Percentiles rank a stretch among this genome's conserved stretches.
phyloP scores from a whole-genome alignment of 495 filamentous ascomycete species.

The Aspergillus homomorphus region DNA sequence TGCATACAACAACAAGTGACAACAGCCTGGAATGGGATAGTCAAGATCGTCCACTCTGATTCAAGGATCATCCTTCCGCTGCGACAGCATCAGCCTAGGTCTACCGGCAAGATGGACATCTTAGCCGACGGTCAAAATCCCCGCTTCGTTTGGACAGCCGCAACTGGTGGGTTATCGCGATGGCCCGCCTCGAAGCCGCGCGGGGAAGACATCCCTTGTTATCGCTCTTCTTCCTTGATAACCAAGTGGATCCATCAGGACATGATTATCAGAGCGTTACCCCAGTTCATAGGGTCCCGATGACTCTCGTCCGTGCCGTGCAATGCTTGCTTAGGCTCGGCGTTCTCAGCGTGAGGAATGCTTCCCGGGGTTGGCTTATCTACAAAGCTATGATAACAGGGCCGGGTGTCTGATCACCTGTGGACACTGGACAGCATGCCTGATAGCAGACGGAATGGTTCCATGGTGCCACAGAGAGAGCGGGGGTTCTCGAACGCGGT shows the following conservation, averaged over 20 bases:
- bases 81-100: background rate
- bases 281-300: background rate
- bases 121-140: background rate
- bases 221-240: background rate
- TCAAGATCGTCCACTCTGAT: no score
- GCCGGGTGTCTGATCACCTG: no score
- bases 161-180: background rate
- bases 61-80: no score
- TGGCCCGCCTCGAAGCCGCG: background rate
- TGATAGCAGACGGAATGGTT: background rate
- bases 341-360: background rate
- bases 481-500: background rate
- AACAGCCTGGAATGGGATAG: background rate
- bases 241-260: background rate
- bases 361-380: background rate
- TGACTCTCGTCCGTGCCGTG: background rate
- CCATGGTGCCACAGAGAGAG: background rate
- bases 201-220: background rate
- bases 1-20: background rate
- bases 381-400: background rate
- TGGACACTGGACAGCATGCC: no score
- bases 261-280: background rate
- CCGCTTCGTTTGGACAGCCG: background rate
- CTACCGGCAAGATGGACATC: background rate
- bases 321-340: background rate